Base-by-base conservation (phyloP, 2,329 filamentous ascomycete species). In the Colletotrichum tropicicola region DNA sequence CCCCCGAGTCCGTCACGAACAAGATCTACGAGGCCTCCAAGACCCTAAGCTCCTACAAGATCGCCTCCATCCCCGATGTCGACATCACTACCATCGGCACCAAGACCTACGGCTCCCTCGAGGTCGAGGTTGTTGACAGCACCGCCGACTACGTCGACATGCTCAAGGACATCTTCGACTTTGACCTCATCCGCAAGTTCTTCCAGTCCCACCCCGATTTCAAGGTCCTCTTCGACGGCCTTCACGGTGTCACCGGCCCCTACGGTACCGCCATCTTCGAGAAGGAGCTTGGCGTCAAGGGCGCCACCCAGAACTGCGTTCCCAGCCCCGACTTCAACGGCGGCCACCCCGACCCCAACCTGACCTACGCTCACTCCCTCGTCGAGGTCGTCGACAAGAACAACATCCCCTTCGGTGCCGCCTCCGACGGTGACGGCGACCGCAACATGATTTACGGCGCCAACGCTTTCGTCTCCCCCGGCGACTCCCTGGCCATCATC, bases 391-490 rank as follows among this genome's bases (percentile, higher is more conserved):
- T 99, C 43, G 94, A 99, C 80, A 92, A 92, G 83, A 90, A 93
- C 73, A 88, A 89, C 65, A 94, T 99, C 69, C 96, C 97, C 75
- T 99, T 99, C 73, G 96, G 96, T 75, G 96, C 96, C 64, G 96
- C 96, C 49, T 97, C 93, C 69, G 96, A 99, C 72, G 96, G 96
- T 72, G 96, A 99, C 73, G 96, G 96, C 74, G 96, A 99, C 85
- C 92, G 96, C 73, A 99, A 99, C 89, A 99, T 99, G 96, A 99
- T 99, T 76, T 99, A 99, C 82, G 96, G 96, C 68, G 94, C 95
- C 70, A 95, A 97, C 74, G 90, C 92, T 45, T 99, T 99, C 75
- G 96, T 99, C 67, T 98, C 95, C 7, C 96, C 96, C 7, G 96
- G 96, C 75, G 96, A 99, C 85, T 97, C 93, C 74, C 85, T 99